Base-by-base conservation (phyloP, 225 moss, liverwort and hornwort genomes). In the Pseudoscleropodium purum region DNA sequence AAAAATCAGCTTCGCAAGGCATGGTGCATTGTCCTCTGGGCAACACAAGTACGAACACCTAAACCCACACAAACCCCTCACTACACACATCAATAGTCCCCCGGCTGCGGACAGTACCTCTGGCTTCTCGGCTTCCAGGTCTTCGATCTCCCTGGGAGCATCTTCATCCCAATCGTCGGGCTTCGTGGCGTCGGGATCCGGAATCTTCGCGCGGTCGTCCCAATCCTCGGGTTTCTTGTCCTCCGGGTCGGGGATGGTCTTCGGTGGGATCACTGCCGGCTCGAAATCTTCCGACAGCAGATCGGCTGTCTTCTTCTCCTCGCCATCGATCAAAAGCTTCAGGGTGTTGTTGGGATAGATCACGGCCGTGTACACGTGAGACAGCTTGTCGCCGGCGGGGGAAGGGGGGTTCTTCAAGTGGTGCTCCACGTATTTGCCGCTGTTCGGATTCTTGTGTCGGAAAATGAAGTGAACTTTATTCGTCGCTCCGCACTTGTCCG, bases 391-490 rank as follows among this genome's bases (percentile, higher is more conserved):
- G 19, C 80, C 61, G 3, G 47, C 56, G 2, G 94, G 94, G 33
- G 45, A 62, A 5, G 99, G 97, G 5, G 98, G 95, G 86, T 87
- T 89, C 91, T 95, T 95, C 64, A 99, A 86, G 86, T 99, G 99
- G 86, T 97, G 99, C 82, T 99, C 99, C 65, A 97, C 95, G 73
- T 92, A 96, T 33, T 96, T 95, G 25, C 96, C 99, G 23, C 95
- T 96, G 30, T 67, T 94, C 29, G 97, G 97, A 27, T 93, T 97
- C 91, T 97, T 99, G 92, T 99, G 97, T 2, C 96, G 95, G 87
- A 99, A 99, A 75, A 99, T 99, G 90, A 99, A 97, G 90, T 99
- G 99, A 5, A 99, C 99, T 88, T 99, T 99, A 74, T 99, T 97
- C 6, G 99, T 99, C 11, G 96, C 86, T 61, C 99, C 99, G 85